These are phyloP conservation scores for Penicillium sp. DNA, from an alignment of 2,329 filamentous ascomycete species.

Conservation along the genomic window DNA sequence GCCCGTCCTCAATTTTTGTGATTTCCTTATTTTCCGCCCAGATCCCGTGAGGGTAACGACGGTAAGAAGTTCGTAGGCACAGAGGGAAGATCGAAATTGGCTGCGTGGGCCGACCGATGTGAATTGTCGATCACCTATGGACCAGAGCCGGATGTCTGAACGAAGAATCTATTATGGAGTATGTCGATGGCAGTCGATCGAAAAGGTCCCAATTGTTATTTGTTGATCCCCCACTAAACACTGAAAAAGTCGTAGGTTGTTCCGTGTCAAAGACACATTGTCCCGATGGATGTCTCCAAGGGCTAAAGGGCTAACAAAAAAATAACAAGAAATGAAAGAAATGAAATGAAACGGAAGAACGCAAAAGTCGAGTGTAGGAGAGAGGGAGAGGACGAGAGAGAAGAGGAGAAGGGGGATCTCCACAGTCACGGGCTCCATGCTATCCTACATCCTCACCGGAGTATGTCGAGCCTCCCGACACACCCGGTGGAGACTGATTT, in stretches of 20 bases:
- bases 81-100: background rate
- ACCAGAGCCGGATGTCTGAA: background rate
- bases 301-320: background rate
- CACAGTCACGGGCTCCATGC: conserved; percentile 15
- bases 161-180: background rate
- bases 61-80: background rate
- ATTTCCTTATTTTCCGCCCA: background rate
- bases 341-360: background rate
- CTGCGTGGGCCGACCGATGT: conserved; percentile 6
- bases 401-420: conserved; percentile 15
- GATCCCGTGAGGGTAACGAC: background rate
- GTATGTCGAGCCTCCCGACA: conserved; percentile 17
- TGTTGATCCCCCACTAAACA: conserved; percentile 14
- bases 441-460: conserved; percentile 9
- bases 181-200: background rate
- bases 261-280: conserved; percentile 5
- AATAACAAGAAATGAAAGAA: conserved; percentile 15
- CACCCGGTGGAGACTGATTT: conserved; percentile 20
- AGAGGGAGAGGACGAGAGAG: conserved; percentile 6
- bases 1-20: background rate
- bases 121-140: conserved; percentile 9
- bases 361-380: background rate
- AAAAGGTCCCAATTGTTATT: background rate
- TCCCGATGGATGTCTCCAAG: background rate
- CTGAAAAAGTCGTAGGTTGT: background rate